Evolutionary conservation across 805 yeast genomes (phyloP).

Genomic region (Lachancea sp.): DNA sequence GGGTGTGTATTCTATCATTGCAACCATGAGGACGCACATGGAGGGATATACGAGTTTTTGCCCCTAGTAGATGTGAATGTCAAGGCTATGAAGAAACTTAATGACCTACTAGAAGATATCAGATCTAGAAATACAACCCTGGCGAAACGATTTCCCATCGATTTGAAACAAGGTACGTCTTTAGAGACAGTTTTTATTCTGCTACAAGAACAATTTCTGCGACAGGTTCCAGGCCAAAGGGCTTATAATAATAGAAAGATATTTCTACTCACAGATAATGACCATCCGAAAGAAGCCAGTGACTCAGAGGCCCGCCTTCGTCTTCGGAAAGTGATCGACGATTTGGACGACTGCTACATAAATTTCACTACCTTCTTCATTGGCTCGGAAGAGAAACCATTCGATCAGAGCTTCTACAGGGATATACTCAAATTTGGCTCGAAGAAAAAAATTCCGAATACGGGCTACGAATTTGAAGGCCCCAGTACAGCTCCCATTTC

Average conservation of each 20-base stretch:
- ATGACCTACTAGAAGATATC: constrained; percentile 45
- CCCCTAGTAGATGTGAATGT: constrained; percentile 50
- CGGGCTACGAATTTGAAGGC: constrained; percentile 28
- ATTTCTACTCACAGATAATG: constrained; percentile 70
- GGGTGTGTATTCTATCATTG: constrained; percentile 65
- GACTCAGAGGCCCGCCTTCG: constrained; percentile 38
- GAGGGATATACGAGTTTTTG: constrained; percentile 46
- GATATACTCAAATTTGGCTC: constrained; percentile 41
- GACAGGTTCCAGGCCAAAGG: constrained; percentile 35
- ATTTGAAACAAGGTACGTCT: constrained; percentile 21
- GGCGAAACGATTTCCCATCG: constrained; percentile 28
- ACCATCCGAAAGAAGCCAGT: constrained; percentile 48
- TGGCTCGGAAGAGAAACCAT: constrained; percentile 32
- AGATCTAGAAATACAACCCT: constrained; percentile 22
- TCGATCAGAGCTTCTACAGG: constrained; percentile 45
- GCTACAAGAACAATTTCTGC: constrained; percentile 50
- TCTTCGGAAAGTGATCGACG: constrained; percentile 52
- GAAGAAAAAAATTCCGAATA: constrained; percentile 13
- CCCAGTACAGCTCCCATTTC: constrained; percentile 40
- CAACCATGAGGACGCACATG: constrained; percentile 32
- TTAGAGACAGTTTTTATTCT: constrained; percentile 42
- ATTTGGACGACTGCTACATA: constrained; percentile 49
- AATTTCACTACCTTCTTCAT: constrained; percentile 61
- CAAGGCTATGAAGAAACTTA: constrained; percentile 49
- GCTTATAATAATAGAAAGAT: constrained; percentile 51